Conservation (phyloP, 1,284 basidiomycete species). For the Porogramme epimiltina region DNA sequence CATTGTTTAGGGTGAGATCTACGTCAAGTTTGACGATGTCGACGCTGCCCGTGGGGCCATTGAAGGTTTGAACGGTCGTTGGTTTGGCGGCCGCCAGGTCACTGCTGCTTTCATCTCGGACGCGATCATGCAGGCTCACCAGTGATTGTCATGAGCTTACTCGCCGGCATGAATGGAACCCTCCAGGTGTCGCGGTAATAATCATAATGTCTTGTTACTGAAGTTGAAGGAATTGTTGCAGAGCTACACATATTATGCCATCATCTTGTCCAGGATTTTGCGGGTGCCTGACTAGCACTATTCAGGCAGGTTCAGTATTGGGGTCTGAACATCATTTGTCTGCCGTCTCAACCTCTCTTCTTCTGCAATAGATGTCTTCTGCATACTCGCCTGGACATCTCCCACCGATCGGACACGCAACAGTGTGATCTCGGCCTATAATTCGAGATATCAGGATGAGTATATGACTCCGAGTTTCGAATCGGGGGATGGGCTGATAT, state of each 20-base stretch:
- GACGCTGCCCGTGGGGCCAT: slow-evolving; percentile 84
- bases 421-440: slow-evolving; percentile 4
- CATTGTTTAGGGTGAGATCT: slow-evolving; percentile 88
- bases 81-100: slow-evolving; percentile 92
- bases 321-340: slow-evolving; percentile 19
- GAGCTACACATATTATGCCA: slow-evolving; percentile 22
- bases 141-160: slow-evolving; percentile 40
- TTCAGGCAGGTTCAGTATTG: slow-evolving; percentile 35
- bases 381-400: neutral
- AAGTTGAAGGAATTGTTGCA: slow-evolving; percentile 20
- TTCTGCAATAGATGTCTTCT: slow-evolving; percentile 29
- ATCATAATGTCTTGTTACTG: slow-evolving; percentile 21
- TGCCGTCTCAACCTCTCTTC: slow-evolving; percentile 26
- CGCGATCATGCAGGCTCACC: slow-evolving; percentile 90
- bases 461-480: neutral
- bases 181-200: slow-evolving; percentile 12
- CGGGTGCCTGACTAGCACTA: slow-evolving; percentile 16
- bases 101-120: slow-evolving; percentile 87
- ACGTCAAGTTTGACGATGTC: slow-evolving; percentile 85
- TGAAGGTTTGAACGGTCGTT: slow-evolving; percentile 90
- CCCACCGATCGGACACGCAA: neutral
- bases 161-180: neutral
- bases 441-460: slow-evolving; percentile 1
- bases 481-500: no score
- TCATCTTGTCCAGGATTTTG: slow-evolving; percentile 8